Evolutionary conservation across 305 asterid genomes (phyloP).

Genomic region (Euphrasia arctica): DNA sequence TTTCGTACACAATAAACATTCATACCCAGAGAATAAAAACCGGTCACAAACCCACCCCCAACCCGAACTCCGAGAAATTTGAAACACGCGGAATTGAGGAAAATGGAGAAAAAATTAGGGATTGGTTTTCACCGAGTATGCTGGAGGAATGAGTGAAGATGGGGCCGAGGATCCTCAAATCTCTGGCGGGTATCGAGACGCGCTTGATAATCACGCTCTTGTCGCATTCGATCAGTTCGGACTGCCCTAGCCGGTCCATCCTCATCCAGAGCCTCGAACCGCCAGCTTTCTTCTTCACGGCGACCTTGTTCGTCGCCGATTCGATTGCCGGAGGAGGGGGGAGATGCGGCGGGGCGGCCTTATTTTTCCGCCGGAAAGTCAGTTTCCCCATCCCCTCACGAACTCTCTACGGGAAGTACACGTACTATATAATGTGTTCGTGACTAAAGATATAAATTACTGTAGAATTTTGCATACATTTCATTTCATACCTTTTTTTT

Average conservation of each 20-base stretch:
- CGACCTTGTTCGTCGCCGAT: conserved; percentile 32
- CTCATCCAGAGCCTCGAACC: conserved; percentile 95
- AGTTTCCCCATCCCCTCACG: conserved; percentile 60
- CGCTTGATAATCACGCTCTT: conserved; percentile 73
- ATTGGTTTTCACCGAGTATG: conserved; percentile 56
- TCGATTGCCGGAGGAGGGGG: conserved; percentile 43
- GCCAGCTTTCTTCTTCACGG: conserved; percentile 65
- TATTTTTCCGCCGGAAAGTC: conserved; percentile 65
- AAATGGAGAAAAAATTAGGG: not conserved
- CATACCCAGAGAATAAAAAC: too few species aligned
- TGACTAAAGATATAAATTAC: not conserved
- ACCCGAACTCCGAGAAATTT: too few species aligned
- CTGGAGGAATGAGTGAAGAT: conserved; percentile 88
- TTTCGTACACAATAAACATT: too few species aligned
- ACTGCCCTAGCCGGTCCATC: conserved; percentile 76
- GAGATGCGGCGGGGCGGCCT: conserved; percentile 41
- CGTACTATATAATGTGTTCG: not conserved
- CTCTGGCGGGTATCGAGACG: conserved; percentile 78
- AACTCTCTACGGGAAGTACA: conserved; percentile 12
- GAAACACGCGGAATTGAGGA: not conserved
- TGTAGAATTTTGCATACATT: too few species aligned
- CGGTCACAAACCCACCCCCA: too few species aligned
- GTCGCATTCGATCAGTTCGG: conserved; percentile 92
- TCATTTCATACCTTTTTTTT: too few species aligned
- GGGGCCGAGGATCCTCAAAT: conserved; percentile 91